Evolutionary conservation across 2,329 filamentous ascomycete genomes (phyloP).

Genomic region (Diplodia scrobiculata): DNA sequence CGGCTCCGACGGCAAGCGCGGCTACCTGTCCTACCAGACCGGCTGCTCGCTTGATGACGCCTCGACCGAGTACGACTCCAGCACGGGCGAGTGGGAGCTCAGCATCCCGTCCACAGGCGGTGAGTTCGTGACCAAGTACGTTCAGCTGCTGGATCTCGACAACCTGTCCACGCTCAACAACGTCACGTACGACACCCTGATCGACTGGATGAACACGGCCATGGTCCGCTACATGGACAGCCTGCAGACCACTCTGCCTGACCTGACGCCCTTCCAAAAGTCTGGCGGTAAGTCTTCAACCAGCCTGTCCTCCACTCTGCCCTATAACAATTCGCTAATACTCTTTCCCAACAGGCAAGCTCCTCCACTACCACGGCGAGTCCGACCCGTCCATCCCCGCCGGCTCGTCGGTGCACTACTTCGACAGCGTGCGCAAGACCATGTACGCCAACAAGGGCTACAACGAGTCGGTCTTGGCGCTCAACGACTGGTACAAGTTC

Average conservation of each 20-base stretch:
- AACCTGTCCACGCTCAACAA: constrained; percentile 30
- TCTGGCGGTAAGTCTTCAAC: constrained; percentile 46
- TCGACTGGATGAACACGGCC: constrained; percentile 56
- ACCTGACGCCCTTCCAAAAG: constrained; percentile 55
- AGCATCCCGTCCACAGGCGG: constrained; percentile 41
- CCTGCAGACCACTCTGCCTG: constrained; percentile 58
- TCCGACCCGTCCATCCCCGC: constrained; percentile 57
- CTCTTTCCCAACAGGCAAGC: constrained; percentile 43
- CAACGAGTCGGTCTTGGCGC: constrained; percentile 36
- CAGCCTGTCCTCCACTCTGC: too few relatives aligned
- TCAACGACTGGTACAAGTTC: constrained; percentile 59
- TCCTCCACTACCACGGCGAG: constrained; percentile 61
- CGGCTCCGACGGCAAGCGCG: constrained; percentile 44
- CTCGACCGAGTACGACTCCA: constrained; percentile 42
- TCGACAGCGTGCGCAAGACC: constrained; percentile 55
- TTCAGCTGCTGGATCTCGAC: constrained; percentile 39
- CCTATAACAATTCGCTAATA: neutral
- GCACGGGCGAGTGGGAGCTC: constrained; percentile 41
- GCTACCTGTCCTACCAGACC: constrained; percentile 48
- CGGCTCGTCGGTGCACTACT: constrained; percentile 59
- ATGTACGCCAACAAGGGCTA: constrained; percentile 47
- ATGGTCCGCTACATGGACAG: constrained; percentile 53
- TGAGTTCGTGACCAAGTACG: constrained; percentile 49
- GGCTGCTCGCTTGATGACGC: constrained; percentile 42
- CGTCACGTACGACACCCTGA: constrained; percentile 60